Percentiles rank a stretch among this genome's conserved stretches.
Evolutionary conservation across 495 filamentous ascomycete genomes (phyloP).

Genomic region (Penicillium canescens): DNA sequence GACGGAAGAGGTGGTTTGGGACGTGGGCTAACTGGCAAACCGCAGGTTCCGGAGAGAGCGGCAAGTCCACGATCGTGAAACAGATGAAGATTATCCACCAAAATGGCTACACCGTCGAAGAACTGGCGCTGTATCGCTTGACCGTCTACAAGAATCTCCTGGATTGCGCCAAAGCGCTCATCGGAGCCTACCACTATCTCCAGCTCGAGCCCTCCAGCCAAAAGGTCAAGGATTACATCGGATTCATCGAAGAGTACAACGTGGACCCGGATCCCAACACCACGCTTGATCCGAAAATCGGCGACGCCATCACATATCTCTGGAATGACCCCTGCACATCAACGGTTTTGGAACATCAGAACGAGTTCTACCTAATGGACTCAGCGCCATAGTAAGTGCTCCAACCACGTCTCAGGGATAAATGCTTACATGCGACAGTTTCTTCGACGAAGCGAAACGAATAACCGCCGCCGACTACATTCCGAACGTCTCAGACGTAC

Average conservation of each 20-base stretch:
- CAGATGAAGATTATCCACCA: conserved; percentile 99
- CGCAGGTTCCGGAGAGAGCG: conserved; percentile 93
- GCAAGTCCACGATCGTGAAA: conserved; percentile 98
- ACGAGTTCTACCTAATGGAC: conserved; percentile 99
- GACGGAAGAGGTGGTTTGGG: background rate
- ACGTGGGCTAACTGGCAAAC: conserved; percentile 9
- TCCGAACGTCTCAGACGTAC: conserved; percentile 87
- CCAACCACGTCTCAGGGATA: background rate
- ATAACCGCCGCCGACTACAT: conserved; percentile 87
- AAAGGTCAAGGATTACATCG: conserved; percentile 71
- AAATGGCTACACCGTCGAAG: conserved; percentile 90
- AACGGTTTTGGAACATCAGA: conserved; percentile 85
- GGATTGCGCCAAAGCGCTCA: conserved; percentile 91
- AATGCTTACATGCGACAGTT: conserved; percentile 52
- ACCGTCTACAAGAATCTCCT: conserved; percentile 98
- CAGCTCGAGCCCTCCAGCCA: conserved; percentile 69
- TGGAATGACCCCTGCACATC: conserved; percentile 90
- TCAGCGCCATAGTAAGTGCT: conserved; percentile 91
- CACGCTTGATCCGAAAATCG: conserved; percentile 74
- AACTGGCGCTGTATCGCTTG: conserved; percentile 86
- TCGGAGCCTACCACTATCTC: conserved; percentile 86
- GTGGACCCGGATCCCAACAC: conserved; percentile 87
- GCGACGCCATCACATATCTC: conserved; percentile 77
- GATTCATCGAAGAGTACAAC: conserved; percentile 82
- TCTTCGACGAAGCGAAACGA: conserved; percentile 88